Evolutionary conservation across 1,284 basidiomycete genomes (phyloP).

Genomic region (Apiotrichum mycotoxinovorans): DNA sequence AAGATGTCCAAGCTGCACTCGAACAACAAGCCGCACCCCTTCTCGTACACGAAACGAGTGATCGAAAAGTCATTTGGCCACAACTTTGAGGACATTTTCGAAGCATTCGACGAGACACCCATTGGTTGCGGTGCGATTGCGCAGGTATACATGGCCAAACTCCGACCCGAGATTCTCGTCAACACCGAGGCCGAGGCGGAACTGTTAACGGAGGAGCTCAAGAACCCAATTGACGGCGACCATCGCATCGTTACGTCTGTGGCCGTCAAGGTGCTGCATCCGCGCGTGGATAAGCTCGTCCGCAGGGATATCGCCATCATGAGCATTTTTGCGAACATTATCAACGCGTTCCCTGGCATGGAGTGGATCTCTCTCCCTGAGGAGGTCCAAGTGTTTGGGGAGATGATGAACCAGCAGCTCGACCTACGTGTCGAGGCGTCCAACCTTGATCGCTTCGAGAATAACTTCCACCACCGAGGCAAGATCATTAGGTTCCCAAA

Average conservation of each 20-base stretch:
- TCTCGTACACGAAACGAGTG: conserved; percentile 74
- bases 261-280: conserved; percentile 95
- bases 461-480: conserved; percentile 72
- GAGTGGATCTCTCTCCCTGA: conserved; percentile 95
- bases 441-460: conserved; percentile 80
- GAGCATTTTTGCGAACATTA: conserved; percentile 78
- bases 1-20: conserved; percentile 85
- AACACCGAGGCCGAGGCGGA: conserved; percentile 27
- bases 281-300: conserved; percentile 75
- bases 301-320: conserved; percentile 79
- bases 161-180: conserved; percentile 78
- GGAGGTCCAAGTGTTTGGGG: conserved; percentile 89
- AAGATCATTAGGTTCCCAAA: conserved; percentile 85
- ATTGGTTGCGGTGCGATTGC: conserved; percentile 98
- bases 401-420: conserved; percentile 96
- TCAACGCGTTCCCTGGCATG: conserved; percentile 85
- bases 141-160: conserved; percentile 84
- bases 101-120: conserved; percentile 78
- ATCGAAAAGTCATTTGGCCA: conserved; percentile 80
- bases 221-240: conserved; percentile 14
- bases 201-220: conserved; percentile 46
- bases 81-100: conserved; percentile 85
- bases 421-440: conserved; percentile 87
- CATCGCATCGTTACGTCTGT: conserved; percentile 68
- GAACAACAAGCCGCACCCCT: conserved; percentile 75